phyloP scores from a whole-genome alignment of 345 rosid genomes.

The Populus euphratica region DNA sequence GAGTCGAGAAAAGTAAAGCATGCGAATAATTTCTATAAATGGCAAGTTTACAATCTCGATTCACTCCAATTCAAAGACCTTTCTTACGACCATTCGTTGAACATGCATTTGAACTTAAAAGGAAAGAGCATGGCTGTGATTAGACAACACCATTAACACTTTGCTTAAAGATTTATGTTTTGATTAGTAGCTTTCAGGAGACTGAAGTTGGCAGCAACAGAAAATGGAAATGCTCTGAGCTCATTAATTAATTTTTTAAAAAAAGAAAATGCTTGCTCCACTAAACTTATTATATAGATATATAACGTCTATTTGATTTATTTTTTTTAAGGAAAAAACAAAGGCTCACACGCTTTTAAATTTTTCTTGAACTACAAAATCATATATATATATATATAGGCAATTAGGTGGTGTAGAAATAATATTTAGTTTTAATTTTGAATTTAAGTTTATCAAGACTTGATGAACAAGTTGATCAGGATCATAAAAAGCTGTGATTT shows the following conservation, averaged over 20 bases:
- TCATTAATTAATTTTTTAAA: background rate
- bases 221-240: too few relatives aligned
- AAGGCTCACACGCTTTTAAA: too few relatives aligned
- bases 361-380: too few relatives aligned
- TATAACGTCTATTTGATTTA: too few relatives aligned
- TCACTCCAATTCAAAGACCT: slow-evolving; percentile 8
- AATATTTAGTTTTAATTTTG: too few relatives aligned
- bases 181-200: slow-evolving; percentile 7
- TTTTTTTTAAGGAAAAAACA: too few relatives aligned
- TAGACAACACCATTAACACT: slow-evolving; percentile 36
- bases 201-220: background rate
- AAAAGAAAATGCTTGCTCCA: slow-evolving; percentile 38
- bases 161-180: slow-evolving; percentile 9
- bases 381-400: too few relatives aligned
- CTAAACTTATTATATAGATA: slow-evolving; percentile 10
- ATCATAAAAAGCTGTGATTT: too few relatives aligned
- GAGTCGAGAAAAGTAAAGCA: slow-evolving; percentile 9
- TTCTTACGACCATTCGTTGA: slow-evolving; percentile 22
- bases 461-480: too few relatives aligned
- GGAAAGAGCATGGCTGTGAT: slow-evolving; percentile 27
- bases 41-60: slow-evolving; percentile 13
- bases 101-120: slow-evolving; percentile 10
- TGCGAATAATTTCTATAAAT: slow-evolving; percentile 37
- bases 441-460: too few relatives aligned
- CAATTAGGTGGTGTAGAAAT: too few relatives aligned